Base-by-base conservation (phyloP, 345 rosid genomes). In the Microthlaspi erraticum region DNA sequence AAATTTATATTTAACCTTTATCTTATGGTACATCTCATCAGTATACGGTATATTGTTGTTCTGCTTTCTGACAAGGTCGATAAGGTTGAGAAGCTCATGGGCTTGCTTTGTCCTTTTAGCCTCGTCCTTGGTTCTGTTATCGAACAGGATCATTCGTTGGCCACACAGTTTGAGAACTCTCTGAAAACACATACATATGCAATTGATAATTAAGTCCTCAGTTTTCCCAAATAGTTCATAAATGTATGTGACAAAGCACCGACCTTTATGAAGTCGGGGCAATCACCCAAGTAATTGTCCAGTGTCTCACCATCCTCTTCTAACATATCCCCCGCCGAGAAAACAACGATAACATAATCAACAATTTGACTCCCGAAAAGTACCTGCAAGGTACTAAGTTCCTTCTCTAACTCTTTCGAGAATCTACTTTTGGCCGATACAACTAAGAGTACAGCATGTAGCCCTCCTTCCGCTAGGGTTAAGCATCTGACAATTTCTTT, bases 21-120 rank as follows among this genome's bases (percentile, higher is more conserved):
- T 63, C 43, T 46, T 46, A 45, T 10, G 43, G 55, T 63, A 63
- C 68, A 45, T 63, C 29, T 45, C 43, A 11, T 33, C 12, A 5
- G 68, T 63, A 18, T 63, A 63, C 4, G 55, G 55, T 32, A 5
- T 32, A 11, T 45, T 10, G n/a, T n/a, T n/a, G 41, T 43, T 61
- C 8, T 61, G 53, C 53, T 44, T 31, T 16, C 41, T 44, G 6
- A 60, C 66, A 1, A 2, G 3, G 38, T 60, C 66, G 10, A 42
- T 43, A 2, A 3, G 10, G 5, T 5, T 23, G 37, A 60, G 49
- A 60, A 60, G 64, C 8, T 60, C 49, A 1, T 31, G 39, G 53
- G 44, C 52, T 61, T 61, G 66, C 1, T 44, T 31, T 3, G 1
- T 16, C 52, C 10, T 5, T 8, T 43, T 29, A 5, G 1, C 37